Base-by-base conservation (phyloP, 306 rosid species). In the Malus sylvestris region DNA sequence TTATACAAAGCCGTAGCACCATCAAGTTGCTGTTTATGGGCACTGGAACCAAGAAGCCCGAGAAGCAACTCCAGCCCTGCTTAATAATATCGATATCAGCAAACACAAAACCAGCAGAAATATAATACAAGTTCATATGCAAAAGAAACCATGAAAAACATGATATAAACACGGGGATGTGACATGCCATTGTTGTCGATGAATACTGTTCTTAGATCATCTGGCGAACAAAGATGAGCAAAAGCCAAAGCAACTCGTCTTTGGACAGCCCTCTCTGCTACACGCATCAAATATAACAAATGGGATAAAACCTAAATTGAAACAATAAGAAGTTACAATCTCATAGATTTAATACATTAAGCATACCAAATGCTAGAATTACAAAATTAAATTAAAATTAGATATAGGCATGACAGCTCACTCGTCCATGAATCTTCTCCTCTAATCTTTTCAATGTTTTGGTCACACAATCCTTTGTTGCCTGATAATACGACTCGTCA, bases 381-480 rank as follows among this genome's bases (percentile, higher is more conserved):
- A 77, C 22, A 30, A 18, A 68, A 9, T 38, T 66, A 67, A 67
- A 52, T 52, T 42, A n/a, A 25, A 14, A 42, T 22, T 63, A 12
- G 42, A 68, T 78, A 75, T n/a, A 49, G 55, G 30, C 66, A 75
- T 69, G 74, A 78, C 53, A 71, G 79, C 96, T 90, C 84, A 95
- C 99, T 70, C 97, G 88, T 71, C 90, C 93, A 78, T 86, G 97
- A 81, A 92, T 95, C 87, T 95, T 95, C 89, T 95, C 97, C 88
- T 92, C 99, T 81, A 95, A 84, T 88, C 99, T 89, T 85, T 95
- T 95, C 83, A 95, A 83, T n/a, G 99, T 95, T 90, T 95, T 95
- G 71, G 99, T 93, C 58, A 92, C 97, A 81, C 99, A 95, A 87
- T 95, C 99, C 85, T 95, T 95, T 55, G 99, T 95, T 33, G 99